These are phyloP conservation scores for Acanthamoeba lenticulata DNA, from an alignment of 208 protist species.

Conservation along the genomic window DNA sequence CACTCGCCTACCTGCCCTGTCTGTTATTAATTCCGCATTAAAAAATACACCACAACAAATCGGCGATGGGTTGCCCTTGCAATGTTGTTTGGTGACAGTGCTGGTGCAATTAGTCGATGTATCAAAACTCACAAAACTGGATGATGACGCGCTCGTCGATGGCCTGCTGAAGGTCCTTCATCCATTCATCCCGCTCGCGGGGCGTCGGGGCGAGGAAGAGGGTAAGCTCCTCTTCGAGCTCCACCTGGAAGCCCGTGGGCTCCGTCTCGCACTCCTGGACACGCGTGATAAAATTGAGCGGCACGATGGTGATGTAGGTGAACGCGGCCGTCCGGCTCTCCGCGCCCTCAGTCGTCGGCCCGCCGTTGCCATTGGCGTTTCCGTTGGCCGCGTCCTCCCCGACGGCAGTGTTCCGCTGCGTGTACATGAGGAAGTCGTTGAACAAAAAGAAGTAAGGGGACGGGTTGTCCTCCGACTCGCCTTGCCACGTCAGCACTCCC, in stretches of 20 bases:
- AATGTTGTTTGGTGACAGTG: too few species aligned
- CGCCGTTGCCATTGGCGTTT: neutral
- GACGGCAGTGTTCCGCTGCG: neutral
- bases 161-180: slow-evolving; percentile 14
- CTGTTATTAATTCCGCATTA: too few species aligned
- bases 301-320: slow-evolving; percentile 35
- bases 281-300: neutral
- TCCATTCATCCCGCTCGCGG: neutral
- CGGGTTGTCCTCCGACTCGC: slow-evolving; percentile 48
- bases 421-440: slow-evolving; percentile 68
- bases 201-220: neutral
- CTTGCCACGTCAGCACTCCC: slow-evolving; percentile 23
- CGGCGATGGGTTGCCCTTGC: too few species aligned
- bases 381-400: neutral
- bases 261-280: neutral
- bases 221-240: neutral
- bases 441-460: slow-evolving; percentile 56
- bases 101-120: too few species aligned
- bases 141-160: slow-evolving; percentile 11
- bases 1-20: too few species aligned
- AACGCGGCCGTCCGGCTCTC: too few species aligned
- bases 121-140: slow-evolving; percentile 25
- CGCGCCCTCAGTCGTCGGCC: too few species aligned
- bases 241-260: neutral
- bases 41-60: too few species aligned